These are phyloP conservation scores for Trichophyton mentagrophytes DNA, from an alignment of 2,329 filamentous ascomycete genomes.

Conservation along the genomic window DNA sequence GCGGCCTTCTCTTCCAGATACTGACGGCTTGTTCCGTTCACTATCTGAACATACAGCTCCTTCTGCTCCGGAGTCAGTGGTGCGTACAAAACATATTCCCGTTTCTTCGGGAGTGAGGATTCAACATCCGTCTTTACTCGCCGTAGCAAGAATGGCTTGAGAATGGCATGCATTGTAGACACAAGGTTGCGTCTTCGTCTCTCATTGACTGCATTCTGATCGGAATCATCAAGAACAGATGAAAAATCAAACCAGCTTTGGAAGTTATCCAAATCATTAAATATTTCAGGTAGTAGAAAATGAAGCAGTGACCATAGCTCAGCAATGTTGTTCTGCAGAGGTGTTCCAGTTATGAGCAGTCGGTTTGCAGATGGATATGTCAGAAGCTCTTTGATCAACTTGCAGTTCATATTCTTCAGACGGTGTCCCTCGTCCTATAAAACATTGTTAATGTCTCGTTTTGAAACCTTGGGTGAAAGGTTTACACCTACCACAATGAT, in stretches of 20 bases:
- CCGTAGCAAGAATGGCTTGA: slow-evolving; percentile 80
- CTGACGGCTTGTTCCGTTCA: slow-evolving; percentile 56
- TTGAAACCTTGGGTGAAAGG: slow-evolving; percentile 16
- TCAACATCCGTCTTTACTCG: slow-evolving; percentile 91
- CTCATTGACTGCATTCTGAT: slow-evolving; percentile 66
- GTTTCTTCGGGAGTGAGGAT: slow-evolving; percentile 80
- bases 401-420: slow-evolving; percentile 92
- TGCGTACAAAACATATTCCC: slow-evolving; percentile 90
- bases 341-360: slow-evolving; percentile 86
- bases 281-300: slow-evolving; percentile 83
- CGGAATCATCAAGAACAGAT: slow-evolving; percentile 70
- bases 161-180: slow-evolving; percentile 78
- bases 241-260: slow-evolving; percentile 97
- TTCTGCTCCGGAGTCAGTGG: slow-evolving; percentile 84
- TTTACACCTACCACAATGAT: slow-evolving; percentile 65
- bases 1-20: slow-evolving; percentile 41
- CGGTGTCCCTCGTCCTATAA: slow-evolving; percentile 81
- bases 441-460: neutral
- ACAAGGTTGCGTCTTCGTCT: slow-evolving; percentile 65
- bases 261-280: slow-evolving; percentile 85
- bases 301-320: slow-evolving; percentile 92
- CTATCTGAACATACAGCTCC: slow-evolving; percentile 74
- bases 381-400: slow-evolving; percentile 75
- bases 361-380: slow-evolving; percentile 83
- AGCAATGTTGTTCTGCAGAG: slow-evolving; percentile 86